phyloP scores from a whole-genome alignment of 1,284 basidiomycete genomes.

The Austroboletus novae-zelandiae region DNA sequence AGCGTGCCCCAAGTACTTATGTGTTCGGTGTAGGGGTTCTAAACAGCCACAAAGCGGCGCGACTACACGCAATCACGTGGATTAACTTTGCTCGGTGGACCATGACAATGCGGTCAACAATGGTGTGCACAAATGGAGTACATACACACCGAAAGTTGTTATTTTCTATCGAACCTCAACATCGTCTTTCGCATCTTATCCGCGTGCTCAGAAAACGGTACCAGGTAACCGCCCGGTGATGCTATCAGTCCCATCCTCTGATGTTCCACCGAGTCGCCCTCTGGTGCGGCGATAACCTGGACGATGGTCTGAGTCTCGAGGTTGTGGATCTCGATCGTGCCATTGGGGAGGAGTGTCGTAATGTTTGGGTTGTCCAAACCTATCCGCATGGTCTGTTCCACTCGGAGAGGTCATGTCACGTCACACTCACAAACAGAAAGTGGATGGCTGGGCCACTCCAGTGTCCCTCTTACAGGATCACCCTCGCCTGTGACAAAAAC shows the following conservation, averaged over 20 bases:
- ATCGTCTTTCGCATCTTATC: constrained; percentile 51
- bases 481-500: constrained; percentile 82
- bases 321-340: constrained; percentile 79
- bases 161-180: constrained; percentile 24
- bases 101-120: constrained; percentile 5
- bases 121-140: constrained; percentile 11
- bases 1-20: neutral
- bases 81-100: constrained; percentile 15
- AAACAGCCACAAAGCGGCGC: constrained; percentile 24
- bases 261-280: constrained; percentile 24
- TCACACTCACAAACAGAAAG: constrained; percentile 67
- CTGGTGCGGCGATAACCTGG: constrained; percentile 64
- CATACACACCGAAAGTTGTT: constrained; percentile 24
- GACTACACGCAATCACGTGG: constrained; percentile 26
- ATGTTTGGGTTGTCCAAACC: constrained; percentile 82
- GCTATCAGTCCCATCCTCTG: constrained; percentile 42
- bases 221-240: constrained; percentile 54
- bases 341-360: constrained; percentile 73
- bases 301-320: constrained; percentile 72
- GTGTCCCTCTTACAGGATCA: constrained; percentile 84
- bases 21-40: neutral
- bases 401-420: neutral
- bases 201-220: constrained; percentile 57
- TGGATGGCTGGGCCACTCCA: constrained; percentile 82
- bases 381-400: constrained; percentile 30